Conservation (phyloP, 441 rosid species). For the Rhodomyrtus psidioides region DNA sequence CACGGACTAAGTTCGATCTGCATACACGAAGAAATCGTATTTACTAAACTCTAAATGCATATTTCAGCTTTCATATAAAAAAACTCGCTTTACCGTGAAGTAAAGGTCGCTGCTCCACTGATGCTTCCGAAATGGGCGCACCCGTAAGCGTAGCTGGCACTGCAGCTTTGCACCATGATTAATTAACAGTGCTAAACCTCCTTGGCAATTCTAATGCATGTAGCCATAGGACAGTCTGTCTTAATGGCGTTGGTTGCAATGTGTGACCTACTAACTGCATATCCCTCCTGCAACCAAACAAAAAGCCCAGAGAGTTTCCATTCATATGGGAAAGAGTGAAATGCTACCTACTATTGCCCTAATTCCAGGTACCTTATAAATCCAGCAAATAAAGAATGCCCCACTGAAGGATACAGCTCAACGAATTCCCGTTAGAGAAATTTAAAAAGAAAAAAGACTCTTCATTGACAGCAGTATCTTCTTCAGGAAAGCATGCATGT, state of each 20-base stretch:
- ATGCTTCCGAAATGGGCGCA: background rate
- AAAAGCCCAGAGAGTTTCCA: background rate
- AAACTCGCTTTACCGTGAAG: background rate
- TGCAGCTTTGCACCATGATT: background rate
- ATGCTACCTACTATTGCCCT: background rate
- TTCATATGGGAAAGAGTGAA: background rate
- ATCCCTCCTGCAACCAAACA: constrained; percentile 57
- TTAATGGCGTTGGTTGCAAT: constrained; percentile 62
- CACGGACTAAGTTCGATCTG: background rate
- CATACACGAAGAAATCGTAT: background rate
- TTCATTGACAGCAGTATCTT: background rate
- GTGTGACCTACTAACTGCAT: constrained; percentile 69
- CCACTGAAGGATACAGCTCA: background rate
- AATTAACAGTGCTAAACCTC: constrained; percentile 9
- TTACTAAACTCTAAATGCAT: background rate
- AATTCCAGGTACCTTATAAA: background rate
- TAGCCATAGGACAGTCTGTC: constrained; percentile 69
- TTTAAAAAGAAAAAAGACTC: background rate
- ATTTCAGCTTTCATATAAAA: background rate
- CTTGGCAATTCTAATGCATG: constrained; percentile 52
- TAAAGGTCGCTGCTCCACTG: background rate
- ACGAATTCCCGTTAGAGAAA: background rate
- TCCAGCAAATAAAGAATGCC: background rate
- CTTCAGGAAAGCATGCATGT: background rate
- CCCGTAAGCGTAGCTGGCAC: background rate